Evolutionary conservation across 2,329 filamentous ascomycete species (phyloP), one percentile per base, ranked within the genome.

Genomic region (Aspergillus pseudoglaucus): DNA sequence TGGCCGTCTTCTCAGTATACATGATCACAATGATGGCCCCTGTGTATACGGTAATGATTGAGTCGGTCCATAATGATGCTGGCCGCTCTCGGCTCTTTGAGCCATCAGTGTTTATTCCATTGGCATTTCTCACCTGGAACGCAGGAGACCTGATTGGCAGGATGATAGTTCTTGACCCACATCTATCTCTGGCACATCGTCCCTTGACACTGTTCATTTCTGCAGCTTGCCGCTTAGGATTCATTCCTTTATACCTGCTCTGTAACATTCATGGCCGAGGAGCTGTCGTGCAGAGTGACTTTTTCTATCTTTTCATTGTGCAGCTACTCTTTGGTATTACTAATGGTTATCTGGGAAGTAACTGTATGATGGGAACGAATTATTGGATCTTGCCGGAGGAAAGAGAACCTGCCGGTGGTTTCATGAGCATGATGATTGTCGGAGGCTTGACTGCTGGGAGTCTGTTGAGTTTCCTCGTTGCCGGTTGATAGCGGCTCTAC

Each of bases 111-210:
- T 98, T 97, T 66, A 90, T 97, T 49, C 90, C 93, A 0, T 76
- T 96, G 0, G 89, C 81, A 3, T 95, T 97, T 68, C 81, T 97
- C 50, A 81, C 93, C 63, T 98, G 93, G 93, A 98, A 97, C 63
- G 65, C 85, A 2, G 93, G 93, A 39, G 93, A 97, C 64, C 74
- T 97, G 6, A 53, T 80, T 12, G 93, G 93, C 5, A 82, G 93
- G 7, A 70, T 95, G 17, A 65, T 81, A 1, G 85, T 89, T 1
- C 73, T 79, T 64, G 54, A 78, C 68, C 67, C 84, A 63, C 47
- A 74, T 63, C 59, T 85, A 54, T 65, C 69, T 1, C 69, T 89
- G 7, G 78, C 78, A 0, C 75, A 81, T 44, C 77, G 79, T 14
- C 90, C 90, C 0, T 71, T 75, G 3, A 57, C 82, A 1, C 73